Conservation (phyloP, 129 eudicot species). For the Erigeron canadensis region DNA sequence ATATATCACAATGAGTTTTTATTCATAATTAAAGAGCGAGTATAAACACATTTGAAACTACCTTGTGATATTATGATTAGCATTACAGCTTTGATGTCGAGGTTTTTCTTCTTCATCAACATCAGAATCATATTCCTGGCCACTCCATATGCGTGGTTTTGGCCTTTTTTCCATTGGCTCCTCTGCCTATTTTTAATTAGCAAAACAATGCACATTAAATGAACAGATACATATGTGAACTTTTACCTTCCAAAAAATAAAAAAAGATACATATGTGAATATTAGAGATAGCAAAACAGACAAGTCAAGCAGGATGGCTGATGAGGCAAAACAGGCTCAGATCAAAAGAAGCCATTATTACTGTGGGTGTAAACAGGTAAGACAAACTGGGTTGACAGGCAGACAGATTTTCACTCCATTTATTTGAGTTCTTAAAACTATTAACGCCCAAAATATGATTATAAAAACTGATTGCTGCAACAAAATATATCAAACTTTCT, state of each 20-base stretch:
- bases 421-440: too few relatives aligned
- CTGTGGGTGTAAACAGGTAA: too few relatives aligned
- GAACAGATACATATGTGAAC: neutral
- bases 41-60: neutral
- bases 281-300: too few relatives aligned
- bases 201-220: neutral
- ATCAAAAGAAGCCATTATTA: too few relatives aligned
- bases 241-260: too few relatives aligned
- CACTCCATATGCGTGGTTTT: constrained; percentile 79
- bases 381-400: too few relatives aligned
- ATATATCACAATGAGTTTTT: neutral
- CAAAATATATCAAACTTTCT: too few relatives aligned
- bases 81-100: constrained; percentile 36
- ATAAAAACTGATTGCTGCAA: too few relatives aligned
- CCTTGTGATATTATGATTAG: constrained; percentile 32
- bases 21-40: neutral
- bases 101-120: constrained; percentile 56
- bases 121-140: constrained; percentile 73
- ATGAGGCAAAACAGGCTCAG: too few relatives aligned
- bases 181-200: constrained; percentile 43
- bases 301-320: too few relatives aligned
- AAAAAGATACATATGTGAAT: neutral
- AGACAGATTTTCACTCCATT: too few relatives aligned
- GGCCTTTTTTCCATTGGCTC: constrained; percentile 68
- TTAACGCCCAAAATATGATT: too few relatives aligned